Base-by-base conservation (phyloP, 257 asterid genomes). In the Nicotiana otophora region DNA sequence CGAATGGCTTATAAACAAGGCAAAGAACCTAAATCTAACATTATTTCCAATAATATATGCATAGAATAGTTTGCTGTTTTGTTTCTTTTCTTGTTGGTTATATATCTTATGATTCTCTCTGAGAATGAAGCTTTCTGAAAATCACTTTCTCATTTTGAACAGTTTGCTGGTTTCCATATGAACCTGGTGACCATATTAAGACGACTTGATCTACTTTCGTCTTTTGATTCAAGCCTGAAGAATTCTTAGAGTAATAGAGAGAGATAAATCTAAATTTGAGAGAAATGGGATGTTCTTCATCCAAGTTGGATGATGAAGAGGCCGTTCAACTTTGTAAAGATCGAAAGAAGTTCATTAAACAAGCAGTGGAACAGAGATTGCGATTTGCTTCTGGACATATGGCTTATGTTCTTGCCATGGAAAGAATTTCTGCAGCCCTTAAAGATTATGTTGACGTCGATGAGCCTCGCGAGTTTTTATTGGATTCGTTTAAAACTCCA, bases 241-340 rank as follows among this genome's bases (percentile, higher is more conserved):
- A 88, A 85, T 64, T 89, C 92, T 39, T 87, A 88, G 72, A 33
- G 17, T 36, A 54, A 34, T 81, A 81, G 14, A 33, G 42, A 42
- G 78, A 69, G 78, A 78, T 33, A 65, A 78, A 81, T 51, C 57
- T 33, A 31, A 57, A 82, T 51, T 28, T 75, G 68, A 55, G 46
- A 83, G 92, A 89, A 77, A 94, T 96, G 99, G 99, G 99, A 89
- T 96, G 99, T 85, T 96, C 99, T 64, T 83, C 91, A 42, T 96
- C 99, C 17, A 96, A 94, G 86, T 86, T 96, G 90, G 99, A 96
- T 84, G 91, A 94, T 85, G 99, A 94, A 87, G 99, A 94, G 75
- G 92, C 93, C 8, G 97, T 96, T 77, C 91, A 87, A 89, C 95
- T 96, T 76, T 96, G 99, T 81, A 93, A 93, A 86, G 98, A 96